Base-by-base conservation (phyloP, 768 basidiomycete species). In the Pholiota microspora region DNA sequence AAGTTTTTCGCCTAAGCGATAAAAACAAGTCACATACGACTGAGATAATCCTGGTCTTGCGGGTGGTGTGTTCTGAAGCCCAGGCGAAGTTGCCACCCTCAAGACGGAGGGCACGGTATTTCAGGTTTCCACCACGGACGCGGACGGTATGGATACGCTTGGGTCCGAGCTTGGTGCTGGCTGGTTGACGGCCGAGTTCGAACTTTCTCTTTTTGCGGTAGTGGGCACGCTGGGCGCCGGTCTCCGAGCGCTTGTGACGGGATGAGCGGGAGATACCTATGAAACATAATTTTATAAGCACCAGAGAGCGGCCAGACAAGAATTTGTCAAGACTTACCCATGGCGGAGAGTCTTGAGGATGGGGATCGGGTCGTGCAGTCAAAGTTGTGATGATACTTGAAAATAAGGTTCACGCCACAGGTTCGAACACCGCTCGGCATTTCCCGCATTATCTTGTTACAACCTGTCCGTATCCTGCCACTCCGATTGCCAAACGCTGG, bases 151-250 rank as follows among this genome's bases (percentile, higher is more conserved):
- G 97, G 66, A 99, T 78, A 57, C 97, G 92, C 81, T 98, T 98
- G 52, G 88, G 68, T 48, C 97, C 95, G 61, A 99, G 86, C 81
- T 92, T 98, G 70, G 97, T 99, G 83, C 79, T 94, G 63, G 97
- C 97, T 55, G 97, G 80, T 73, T 98, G 97, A 71, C 97, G 94
- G 71, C 96, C 97, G 67, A 98, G 87, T 83, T 99, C 97, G 77
- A 98, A 98, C 81, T 98, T 98, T 88, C 97, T 88, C 92, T 98
- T 99, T 85, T 99, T 99, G 83, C 96, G 93, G 80, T 94, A 96
- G 78, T 89, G 86, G 65, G 94, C 86, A 66, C 90, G 88, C 76
- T 94, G 90, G 56, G 90, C 92, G 67, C 92, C 96, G 46, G 93
- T 88, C 65, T 84, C 88, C 63, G 94, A 90, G 71, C 95, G 93